Evolutionary conservation across 2,329 filamentous ascomycete species (phyloP).

Genomic region (Alternaria gansuensis): DNA sequence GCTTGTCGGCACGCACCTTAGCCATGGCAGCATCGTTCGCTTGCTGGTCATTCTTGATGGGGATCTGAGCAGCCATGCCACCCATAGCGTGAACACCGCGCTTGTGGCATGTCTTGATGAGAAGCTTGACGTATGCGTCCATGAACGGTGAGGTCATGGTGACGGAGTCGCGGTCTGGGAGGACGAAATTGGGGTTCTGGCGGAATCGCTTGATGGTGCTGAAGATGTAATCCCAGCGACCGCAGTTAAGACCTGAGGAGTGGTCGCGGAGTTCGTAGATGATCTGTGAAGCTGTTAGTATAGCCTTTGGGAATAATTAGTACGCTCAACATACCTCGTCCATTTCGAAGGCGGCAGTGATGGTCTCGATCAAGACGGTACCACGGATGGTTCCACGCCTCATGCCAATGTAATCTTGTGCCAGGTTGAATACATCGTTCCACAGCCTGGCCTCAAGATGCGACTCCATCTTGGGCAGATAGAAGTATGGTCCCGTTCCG

Average conservation of each 20-base stretch:
- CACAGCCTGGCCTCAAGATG: conserved; percentile 96
- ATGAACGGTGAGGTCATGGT: conserved; percentile 99
- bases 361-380: conserved; percentile 97
- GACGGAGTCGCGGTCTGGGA: conserved; percentile 88
- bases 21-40: conserved; percentile 97
- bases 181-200: conserved; percentile 88
- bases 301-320: not conserved
- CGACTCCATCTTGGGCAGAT: conserved; percentile 97
- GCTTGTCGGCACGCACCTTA: conserved; percentile 90
- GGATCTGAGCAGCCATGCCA: conserved; percentile 98
- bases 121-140: conserved; percentile 94
- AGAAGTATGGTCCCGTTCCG: conserved; percentile 94
- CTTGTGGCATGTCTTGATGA: conserved; percentile 98
- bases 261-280: conserved; percentile 99
- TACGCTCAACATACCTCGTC: conserved; percentile 69
- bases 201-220: conserved; percentile 99
- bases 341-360: conserved; percentile 98
- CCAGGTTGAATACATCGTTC: conserved; percentile 98
- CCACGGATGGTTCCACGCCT: conserved; percentile 89
- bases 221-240: conserved; percentile 99
- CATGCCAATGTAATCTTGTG: conserved; percentile 92
- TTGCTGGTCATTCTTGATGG: conserved; percentile 91
- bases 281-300: conserved; percentile 64
- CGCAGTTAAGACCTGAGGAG: conserved; percentile 95
- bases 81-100: conserved; percentile 98